Evolutionary conservation across 2,329 filamentous ascomycete species (phyloP), one percentile per base, ranked within the genome.

Genomic region (Catunica adiposa): DNA sequence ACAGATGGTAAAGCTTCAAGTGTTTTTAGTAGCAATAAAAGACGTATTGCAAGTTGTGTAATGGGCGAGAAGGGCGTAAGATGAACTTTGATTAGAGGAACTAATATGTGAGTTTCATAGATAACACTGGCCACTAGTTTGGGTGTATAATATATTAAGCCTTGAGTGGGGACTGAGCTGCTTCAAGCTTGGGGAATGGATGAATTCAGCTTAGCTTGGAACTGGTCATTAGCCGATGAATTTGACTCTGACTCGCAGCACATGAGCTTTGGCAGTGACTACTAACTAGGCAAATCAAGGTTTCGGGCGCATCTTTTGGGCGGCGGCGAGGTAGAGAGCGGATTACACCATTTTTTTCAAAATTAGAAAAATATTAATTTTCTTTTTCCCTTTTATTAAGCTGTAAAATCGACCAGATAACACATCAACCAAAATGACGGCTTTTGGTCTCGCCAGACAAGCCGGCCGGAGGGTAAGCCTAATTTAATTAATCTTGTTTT

Each of bases 381-480:
- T n/a, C 40, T 44, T 44, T n/a, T 44, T 22, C 40, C 20, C n/a
- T 44, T 22, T 44, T n/a, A 11, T 7, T 44, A n/a, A 17, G 2
- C 40, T n/a, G 15, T 17, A n/a, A 44, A n/a, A 44, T n/a, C 40
- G 20, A 44, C 40, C 40, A 22, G 20, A n/a, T n/a, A 44, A 44
- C 40, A 15, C 20, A 8, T n/a, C 15, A n/a, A 22, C 40, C 15
- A 44, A 38, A 46, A 23, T 76, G 73, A 71, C 72, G 65, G 67
- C 73, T 68, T 73, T 76, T 67, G 68, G 73, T 64, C 66, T 75
- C 61, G 72, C 70, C 62, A 69, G 70, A 62, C 71, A 73, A 62
- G 72, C 72, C 59, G 70, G 73, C 64, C 69, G 68, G 61, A 68
- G 70, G 63, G 69, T 73, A 64, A 69, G 67, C 67, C 74, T 77